These are phyloP conservation scores for Saitozyma podzolica DNA, from an alignment of 768 basidiomycete species.

Conservation along the genomic window DNA sequence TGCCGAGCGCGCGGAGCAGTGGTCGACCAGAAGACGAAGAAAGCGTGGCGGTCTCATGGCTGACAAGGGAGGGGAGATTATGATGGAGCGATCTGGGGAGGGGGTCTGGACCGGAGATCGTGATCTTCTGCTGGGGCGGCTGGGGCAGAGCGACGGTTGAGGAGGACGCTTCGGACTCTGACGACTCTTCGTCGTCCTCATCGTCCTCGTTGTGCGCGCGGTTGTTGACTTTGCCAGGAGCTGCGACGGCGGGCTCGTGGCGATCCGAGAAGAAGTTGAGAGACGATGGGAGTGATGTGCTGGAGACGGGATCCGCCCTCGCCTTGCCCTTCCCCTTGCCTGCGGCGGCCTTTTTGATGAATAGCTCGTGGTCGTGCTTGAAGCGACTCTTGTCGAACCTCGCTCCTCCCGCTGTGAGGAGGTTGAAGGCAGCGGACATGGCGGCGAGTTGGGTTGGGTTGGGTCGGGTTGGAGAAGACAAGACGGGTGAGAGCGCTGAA, in stretches of 20 bases:
- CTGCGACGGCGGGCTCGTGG: slow-evolving; percentile 61
- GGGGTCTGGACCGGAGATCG: slow-evolving; percentile 39
- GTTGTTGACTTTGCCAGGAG: slow-evolving; percentile 3
- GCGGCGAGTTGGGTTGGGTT: neutral
- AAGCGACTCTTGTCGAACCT: slow-evolving; percentile 69
- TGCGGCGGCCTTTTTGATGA: slow-evolving; percentile 48
- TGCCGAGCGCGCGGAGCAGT: slow-evolving; percentile 27
- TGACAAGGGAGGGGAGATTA: slow-evolving; percentile 38
- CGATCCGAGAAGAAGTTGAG: slow-evolving; percentile 73
- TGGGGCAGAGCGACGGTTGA: slow-evolving; percentile 31
- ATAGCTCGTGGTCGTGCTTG: slow-evolving; percentile 68
- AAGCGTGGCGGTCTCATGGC: slow-evolving; percentile 15
- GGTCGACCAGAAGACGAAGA: slow-evolving; percentile 20
- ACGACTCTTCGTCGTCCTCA: slow-evolving; percentile 20
- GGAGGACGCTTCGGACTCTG: slow-evolving; percentile 13
- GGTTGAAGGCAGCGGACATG: slow-evolving; percentile 65
- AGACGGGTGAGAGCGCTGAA: too few species aligned
- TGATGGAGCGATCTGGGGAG: slow-evolving; percentile 43
- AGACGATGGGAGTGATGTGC: slow-evolving; percentile 59
- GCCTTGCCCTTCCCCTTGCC: slow-evolving; percentile 33
- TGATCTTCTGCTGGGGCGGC: slow-evolving; percentile 49
- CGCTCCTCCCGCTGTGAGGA: slow-evolving; percentile 82
- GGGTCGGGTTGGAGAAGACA: neutral
- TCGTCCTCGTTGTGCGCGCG: slow-evolving; percentile 47
- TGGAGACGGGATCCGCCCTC: slow-evolving; percentile 5